Base-by-base conservation (phyloP, 768 basidiomycete genomes). In the Boletus rufocinnamomeus region DNA sequence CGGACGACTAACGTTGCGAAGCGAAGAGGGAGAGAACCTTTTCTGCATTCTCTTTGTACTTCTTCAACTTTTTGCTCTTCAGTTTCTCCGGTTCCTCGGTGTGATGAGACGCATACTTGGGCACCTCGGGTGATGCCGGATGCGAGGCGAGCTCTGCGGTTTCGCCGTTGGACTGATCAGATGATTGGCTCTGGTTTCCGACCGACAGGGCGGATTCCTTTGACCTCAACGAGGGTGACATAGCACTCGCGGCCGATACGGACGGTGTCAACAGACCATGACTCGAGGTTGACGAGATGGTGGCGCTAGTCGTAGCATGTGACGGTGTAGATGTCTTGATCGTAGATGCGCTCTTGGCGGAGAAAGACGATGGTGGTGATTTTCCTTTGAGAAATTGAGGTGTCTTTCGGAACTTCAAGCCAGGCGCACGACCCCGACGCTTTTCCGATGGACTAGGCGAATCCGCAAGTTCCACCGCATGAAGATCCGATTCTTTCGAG, bases 31-130 rank as follows among this genome's bases (percentile, higher is more conserved):
- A 90, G 57, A 93, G 80, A 55, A 93, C 82, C 63, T 93, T 93
- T 78, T 92, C 91, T 3, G 91, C 90, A 60, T 87, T 88, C 69
- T 91, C 87, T 76, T 92, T 93, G 77, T 91, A 90, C 76, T 87
- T 91, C 80, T 87, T 89, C 73, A 91, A 72, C 74, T 88, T 92
- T 78, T 84, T 90, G 67, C 72, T 85, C 82, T 82, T 87, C 60
- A 77, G 77, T 69, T 84, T 86, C 66, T 86, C 82, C n/a, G 79
- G 76, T 57, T 82, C 77, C 51, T 80, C 79, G 6, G 57, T 58
- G 10, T 68, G 68, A 28, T 75, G 67, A 19, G 74, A 64, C 6
- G 55, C 28, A 25, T 64, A 57, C 54, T 72, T 75, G 54, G 67
- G 59, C 6, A 67, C 76, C 70, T 74, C 70, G 13, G 70, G 75